Base-by-base conservation (phyloP, 768 basidiomycete genomes). In the Termitomyces sp. region DNA sequence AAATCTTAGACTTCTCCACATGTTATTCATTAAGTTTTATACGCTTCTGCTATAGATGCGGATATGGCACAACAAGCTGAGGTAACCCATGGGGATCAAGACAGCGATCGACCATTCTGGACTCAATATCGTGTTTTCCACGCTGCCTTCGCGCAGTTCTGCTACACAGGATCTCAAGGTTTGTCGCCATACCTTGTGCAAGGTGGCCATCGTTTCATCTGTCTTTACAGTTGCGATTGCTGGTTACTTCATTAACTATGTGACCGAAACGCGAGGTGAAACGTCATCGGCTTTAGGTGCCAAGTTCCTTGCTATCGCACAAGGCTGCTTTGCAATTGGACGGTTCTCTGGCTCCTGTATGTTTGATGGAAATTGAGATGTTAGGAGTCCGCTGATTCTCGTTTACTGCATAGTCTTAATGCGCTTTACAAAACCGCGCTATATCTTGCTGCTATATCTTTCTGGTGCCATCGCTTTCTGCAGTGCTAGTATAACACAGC, bases 41-140 rank as follows among this genome's bases (percentile, higher is more conserved):
- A 29, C 20, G 16, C 25, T 13, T n/a, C 18, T 20, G 5, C 10
- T 50, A 11, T 43, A 69, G 70, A 71, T 51, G 60, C 63, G 27
- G 70, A 71, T 60, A 71, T 71, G 70, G 67, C 63, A 10, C 60
- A 68, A 31, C 70, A 71, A 56, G 68, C 69, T 15, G 69, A 69
- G 44, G 25, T 67, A 18, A 71, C 70, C 0, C 70, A 71, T 49
- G 66, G 61, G 10, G 62, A 65, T 15, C 59, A 57, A 20, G 61
- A 65, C 23, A 60, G 65, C 23, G 64, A 67, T 0, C 61, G 66
- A 35, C 59, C 65, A 10, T 69, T 71, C 61, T 60, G 64, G 63
- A 59, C 47, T 23, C 69, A 69, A 50, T 66, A 59, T 22, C 64
- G 64, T 15, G 53, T 71, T 3, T 71, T 71, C 65, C 64, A 64